phyloP scores from a whole-genome alignment of 768 basidiomycete species.

The Amanita molliuscula region DNA sequence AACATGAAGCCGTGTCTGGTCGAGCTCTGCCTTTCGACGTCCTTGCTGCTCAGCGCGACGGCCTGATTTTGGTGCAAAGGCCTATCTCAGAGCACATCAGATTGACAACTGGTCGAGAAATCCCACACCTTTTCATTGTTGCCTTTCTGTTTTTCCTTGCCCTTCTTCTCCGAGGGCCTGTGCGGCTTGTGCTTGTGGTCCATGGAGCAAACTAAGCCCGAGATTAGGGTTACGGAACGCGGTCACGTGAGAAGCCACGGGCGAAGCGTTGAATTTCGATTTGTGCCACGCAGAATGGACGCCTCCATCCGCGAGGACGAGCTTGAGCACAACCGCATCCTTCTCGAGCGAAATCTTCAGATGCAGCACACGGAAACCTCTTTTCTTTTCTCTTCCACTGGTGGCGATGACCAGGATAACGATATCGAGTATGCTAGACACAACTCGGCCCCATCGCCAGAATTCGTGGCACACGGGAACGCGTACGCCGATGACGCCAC shows the following conservation, averaged over 20 bases:
- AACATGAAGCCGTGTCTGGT: constrained; percentile 92
- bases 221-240: constrained; percentile 4
- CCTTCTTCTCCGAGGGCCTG: constrained; percentile 72
- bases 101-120: neutral
- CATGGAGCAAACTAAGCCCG: constrained; percentile 26
- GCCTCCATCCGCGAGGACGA: constrained; percentile 38
- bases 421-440: constrained; percentile 66
- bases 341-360: constrained; percentile 63
- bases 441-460: constrained; percentile 43
- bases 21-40: constrained; percentile 82
- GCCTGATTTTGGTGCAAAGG: constrained; percentile 89
- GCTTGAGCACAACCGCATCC: constrained; percentile 66
- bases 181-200: constrained; percentile 80
- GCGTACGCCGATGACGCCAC: constrained; percentile 35
- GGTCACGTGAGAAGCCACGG: constrained; percentile 6
- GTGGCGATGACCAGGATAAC: constrained; percentile 17
- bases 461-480: constrained; percentile 49
- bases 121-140: constrained; percentile 81
- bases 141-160: constrained; percentile 60
- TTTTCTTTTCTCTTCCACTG: constrained; percentile 51
- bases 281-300: constrained; percentile 1
- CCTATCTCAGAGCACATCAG: constrained; percentile 34
- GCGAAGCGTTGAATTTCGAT: neutral
- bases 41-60: constrained; percentile 83
- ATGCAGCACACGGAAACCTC: constrained; percentile 58